A percentile compares a stretch with the other conserved stretches of the same genome.
These are phyloP conservation scores for Saksenaea oblongispora DNA, from an alignment of 371 early-diverging fungal genomes.

Conservation along the genomic window DNA sequence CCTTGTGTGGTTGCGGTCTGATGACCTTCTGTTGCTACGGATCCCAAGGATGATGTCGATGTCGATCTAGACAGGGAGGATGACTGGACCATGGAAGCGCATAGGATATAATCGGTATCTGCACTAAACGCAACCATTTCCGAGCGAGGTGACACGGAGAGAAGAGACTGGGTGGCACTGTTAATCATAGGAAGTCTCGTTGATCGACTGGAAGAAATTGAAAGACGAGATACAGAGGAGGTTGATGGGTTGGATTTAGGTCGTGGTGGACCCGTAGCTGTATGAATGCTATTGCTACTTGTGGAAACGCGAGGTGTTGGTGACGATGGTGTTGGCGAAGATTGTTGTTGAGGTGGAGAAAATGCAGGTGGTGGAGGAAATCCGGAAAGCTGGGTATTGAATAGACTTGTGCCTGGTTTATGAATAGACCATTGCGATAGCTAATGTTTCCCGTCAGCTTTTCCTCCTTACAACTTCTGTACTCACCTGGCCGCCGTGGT, in stretches of 20 bases:
- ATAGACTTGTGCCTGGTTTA: slow-evolving; percentile 50
- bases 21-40: slow-evolving; percentile 4
- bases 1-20: slow-evolving; percentile 19
- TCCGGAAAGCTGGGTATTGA: slow-evolving; percentile 27
- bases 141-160: slow-evolving; percentile 38
- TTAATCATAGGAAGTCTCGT: slow-evolving; percentile 22
- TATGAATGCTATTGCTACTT: slow-evolving; percentile 1
- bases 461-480: neutral
- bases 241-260: slow-evolving; percentile 26
- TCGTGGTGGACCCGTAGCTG: slow-evolving; percentile 15
- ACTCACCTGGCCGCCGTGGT: slow-evolving; percentile 45
- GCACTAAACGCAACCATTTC: slow-evolving; percentile 51
- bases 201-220: slow-evolving; percentile 29
- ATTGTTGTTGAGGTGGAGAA: slow-evolving; percentile 14
- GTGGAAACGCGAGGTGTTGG: neutral
- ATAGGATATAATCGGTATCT: slow-evolving; percentile 49
- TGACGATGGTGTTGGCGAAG: slow-evolving; percentile 7
- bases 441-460: slow-evolving; percentile 13
- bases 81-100: slow-evolving; percentile 24
- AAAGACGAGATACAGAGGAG: slow-evolving; percentile 26
- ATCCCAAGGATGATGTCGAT: slow-evolving; percentile 8
- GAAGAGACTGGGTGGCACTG: slow-evolving; percentile 34
- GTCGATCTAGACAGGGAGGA: slow-evolving; percentile 7
- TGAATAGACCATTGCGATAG: slow-evolving; percentile 58
- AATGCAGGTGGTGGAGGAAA: slow-evolving; percentile 43